Conservation (phyloP, 2,329 filamentous ascomycete genomes). For the Stagonosporopsis cucurbitacearum region DNA sequence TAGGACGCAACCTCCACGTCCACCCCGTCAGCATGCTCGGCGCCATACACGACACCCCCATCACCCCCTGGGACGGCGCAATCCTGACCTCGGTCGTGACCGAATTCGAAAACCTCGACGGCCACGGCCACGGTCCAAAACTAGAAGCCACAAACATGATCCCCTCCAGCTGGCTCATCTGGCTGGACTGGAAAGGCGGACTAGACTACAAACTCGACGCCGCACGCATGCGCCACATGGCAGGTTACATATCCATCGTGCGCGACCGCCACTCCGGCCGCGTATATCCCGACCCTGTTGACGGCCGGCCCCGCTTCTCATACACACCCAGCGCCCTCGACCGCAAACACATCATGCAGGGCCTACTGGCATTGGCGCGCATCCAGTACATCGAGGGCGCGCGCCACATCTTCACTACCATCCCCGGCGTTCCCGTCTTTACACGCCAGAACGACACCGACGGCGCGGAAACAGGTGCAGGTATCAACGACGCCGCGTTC, state of each 20-base stretch:
- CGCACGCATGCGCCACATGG: slow-evolving; percentile 72
- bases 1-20: slow-evolving; percentile 81
- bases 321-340: slow-evolving; percentile 78
- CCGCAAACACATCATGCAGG: slow-evolving; percentile 72
- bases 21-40: slow-evolving; percentile 70
- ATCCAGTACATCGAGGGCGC: slow-evolving; percentile 81
- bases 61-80: slow-evolving; percentile 69
- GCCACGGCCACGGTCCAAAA: slow-evolving; percentile 80
- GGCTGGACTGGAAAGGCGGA: slow-evolving; percentile 71
- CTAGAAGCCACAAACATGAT: slow-evolving; percentile 79
- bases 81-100: slow-evolving; percentile 81
- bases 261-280: slow-evolving; percentile 78
- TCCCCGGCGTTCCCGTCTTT: slow-evolving; percentile 71
- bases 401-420: slow-evolving; percentile 73
- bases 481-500: slow-evolving; percentile 67
- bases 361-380: slow-evolving; percentile 73
- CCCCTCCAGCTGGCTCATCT: slow-evolving; percentile 68
- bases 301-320: slow-evolving; percentile 69
- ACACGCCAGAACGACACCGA: slow-evolving; percentile 52
- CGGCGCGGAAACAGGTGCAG: slow-evolving; percentile 34
- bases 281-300: slow-evolving; percentile 73
- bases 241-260: slow-evolving; percentile 73
- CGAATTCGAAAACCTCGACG: slow-evolving; percentile 82
- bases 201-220: slow-evolving; percentile 75
- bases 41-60: slow-evolving; percentile 72